phyloP scores from a whole-genome alignment of 768 basidiomycete species.

The Steccherinum ochraceum region DNA sequence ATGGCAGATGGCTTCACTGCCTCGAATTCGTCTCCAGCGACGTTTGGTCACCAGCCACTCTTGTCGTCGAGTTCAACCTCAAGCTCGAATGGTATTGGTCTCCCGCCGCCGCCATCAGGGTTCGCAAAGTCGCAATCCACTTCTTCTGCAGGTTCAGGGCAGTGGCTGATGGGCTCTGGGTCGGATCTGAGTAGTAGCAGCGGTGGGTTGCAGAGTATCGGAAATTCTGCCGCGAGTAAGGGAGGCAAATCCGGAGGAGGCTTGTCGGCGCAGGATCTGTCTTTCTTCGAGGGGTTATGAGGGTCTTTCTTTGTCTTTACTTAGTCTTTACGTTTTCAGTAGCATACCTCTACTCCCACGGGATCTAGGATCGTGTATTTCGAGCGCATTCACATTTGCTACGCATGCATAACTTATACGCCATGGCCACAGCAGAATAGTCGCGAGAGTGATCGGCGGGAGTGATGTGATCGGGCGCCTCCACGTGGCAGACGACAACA shows the following conservation, averaged over 20 bases:
- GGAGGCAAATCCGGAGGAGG: too few relatives aligned
- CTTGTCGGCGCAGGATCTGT: constrained; percentile 77
- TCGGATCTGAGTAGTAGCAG: constrained; percentile 6
- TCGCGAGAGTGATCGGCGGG: too few relatives aligned
- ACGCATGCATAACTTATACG: too few relatives aligned
- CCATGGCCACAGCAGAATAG: too few relatives aligned
- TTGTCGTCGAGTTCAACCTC: not conserved
- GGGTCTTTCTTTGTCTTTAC: not conserved
- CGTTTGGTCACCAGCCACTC: constrained; percentile 5
- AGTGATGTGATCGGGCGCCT: too few relatives aligned
- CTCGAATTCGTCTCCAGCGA: constrained; percentile 15
- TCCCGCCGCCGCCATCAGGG: not conserved
- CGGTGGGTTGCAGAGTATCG: constrained; percentile 6
- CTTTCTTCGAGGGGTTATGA: constrained; percentile 83
- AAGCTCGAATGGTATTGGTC: not conserved
- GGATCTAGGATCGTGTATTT: too few relatives aligned
- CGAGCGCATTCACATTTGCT: too few relatives aligned
- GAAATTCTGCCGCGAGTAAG: constrained; percentile 15
- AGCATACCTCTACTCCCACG: too few relatives aligned
- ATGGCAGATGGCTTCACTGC: constrained; percentile 18
- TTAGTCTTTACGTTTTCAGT: not conserved
- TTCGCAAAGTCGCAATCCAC: not conserved
- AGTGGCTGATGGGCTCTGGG: not conserved
- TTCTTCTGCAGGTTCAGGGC: not conserved
- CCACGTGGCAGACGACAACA: too few relatives aligned